Evolutionary conservation across 2,329 filamentous ascomycete species (phyloP), one percentile per base, ranked within the genome.

Genomic region (Calcarisporium arbuscula): DNA sequence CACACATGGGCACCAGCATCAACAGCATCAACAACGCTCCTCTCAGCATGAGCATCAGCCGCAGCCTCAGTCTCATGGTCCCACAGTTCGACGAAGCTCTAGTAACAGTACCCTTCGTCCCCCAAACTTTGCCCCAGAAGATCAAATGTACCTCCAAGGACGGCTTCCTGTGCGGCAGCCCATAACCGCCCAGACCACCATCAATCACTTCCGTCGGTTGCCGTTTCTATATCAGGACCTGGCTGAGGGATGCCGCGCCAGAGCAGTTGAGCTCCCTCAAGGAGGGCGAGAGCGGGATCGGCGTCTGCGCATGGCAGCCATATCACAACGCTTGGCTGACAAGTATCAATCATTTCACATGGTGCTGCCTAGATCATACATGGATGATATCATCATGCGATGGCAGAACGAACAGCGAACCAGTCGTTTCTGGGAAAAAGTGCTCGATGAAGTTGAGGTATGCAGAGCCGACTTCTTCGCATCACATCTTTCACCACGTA

Each of bases 401-500:
- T 34, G 36, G 25, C 36, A 30, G 4, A 6, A 29, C 8, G 25
- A 38, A 14, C 29, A 22, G 12, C 32, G 43, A 4, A 32, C 33
- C 14, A 44, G 41, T 14, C 30, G 30, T 16, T 44, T 44, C 25
- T 44, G 41, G 43, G 41, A 44, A 11, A 34, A n/a, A 10, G 36
- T 44, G 17, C 35, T 46, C 5, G 37, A 40, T 2, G 39, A 46
- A n/a, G 35, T 42, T 6, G 43, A 46, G 35, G 43, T 44, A 27
- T 26, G 33, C 14, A 11, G 27, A 34, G 29, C 27, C 27, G 4
- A 20, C 18, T 10, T 28, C 34, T 28, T 30, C 32, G 19, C 23
- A 21, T n/a, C 23, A 19, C 17, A 15, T n/a, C 29, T n/a, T n/a
- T 31, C 20, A 14, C 28, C 17, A 21, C 19, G 29, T 16, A 14